Percentiles rank a stretch among this genome's conserved stretches.
These are phyloP conservation scores for Xanthoparmelia taractica DNA, from an alignment of 495 filamentous ascomycete species.

Conservation along the genomic window DNA sequence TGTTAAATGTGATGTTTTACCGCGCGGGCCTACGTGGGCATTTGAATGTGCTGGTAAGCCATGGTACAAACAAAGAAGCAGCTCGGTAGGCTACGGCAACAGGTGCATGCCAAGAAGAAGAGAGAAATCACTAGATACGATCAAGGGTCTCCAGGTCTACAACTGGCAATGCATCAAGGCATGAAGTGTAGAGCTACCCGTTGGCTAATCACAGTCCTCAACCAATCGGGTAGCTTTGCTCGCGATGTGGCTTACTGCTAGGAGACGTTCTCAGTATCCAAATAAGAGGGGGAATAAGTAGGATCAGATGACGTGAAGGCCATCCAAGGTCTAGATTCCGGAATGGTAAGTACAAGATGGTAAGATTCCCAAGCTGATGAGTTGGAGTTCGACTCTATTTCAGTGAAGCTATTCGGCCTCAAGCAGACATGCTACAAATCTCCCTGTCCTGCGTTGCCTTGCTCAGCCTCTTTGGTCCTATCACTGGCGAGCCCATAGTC, in stretches of 20 bases:
- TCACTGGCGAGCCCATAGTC: neutral
- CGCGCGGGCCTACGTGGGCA: neutral
- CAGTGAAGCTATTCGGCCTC: neutral
- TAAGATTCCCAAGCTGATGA: neutral
- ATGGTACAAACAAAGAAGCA: neutral
- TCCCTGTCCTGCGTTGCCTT: neutral
- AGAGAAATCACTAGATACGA: neutral
- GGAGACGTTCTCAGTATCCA: neutral
- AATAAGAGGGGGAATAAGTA: neutral
- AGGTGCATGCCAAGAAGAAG: neutral
- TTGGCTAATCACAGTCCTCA: neutral
- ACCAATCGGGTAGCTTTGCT: neutral
- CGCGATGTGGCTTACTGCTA: neutral
- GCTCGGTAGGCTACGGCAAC: too few species aligned
- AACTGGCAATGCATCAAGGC: neutral
- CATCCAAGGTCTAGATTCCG: neutral
- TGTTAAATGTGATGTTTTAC: neutral
- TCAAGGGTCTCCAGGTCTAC: neutral
- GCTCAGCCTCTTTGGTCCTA: neutral
- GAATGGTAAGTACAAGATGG: neutral
- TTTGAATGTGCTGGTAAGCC: neutral
- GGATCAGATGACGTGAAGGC: neutral
- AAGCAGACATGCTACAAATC: neutral
- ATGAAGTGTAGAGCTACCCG: neutral
- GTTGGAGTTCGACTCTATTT: neutral